A percentile compares a stretch with the other conserved stretches of the same genome.
Conservation (phyloP, 441 rosid species). For the Populus trichocarpa region DNA sequence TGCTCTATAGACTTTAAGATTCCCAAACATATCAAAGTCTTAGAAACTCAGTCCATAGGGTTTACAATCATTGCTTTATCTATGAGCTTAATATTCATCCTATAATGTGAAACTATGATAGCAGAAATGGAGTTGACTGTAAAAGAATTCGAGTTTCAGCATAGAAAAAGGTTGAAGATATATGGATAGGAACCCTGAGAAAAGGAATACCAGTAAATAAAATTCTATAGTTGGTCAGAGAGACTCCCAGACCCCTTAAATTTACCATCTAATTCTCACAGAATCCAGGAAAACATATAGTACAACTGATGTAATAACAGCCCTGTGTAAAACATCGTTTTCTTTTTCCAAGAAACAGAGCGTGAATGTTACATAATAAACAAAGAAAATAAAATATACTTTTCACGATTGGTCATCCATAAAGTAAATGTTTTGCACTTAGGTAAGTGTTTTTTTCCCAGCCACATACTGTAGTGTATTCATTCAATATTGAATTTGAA, state of each 20-base stretch:
- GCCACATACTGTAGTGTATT: not conserved
- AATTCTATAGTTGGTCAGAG: not conserved
- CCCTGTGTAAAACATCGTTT: not conserved
- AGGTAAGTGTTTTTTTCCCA: not conserved
- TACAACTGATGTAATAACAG: not conserved
- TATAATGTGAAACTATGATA: not conserved
- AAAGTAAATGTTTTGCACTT: not conserved
- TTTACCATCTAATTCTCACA: not conserved
- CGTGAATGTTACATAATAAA: not conserved
- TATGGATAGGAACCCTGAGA: not conserved
- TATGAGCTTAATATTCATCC: not conserved
- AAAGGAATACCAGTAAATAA: not conserved
- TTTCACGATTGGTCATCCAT: not conserved
- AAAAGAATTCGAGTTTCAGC: not conserved
- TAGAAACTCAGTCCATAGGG: not conserved
- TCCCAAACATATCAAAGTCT: not conserved
- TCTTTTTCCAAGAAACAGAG: not conserved
- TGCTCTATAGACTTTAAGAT: not conserved
- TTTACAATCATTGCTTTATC: not conserved
- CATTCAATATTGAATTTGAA: not conserved
- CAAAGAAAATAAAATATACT: not conserved
- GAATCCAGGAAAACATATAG: not conserved
- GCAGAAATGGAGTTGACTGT: not conserved
- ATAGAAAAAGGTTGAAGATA: not conserved
- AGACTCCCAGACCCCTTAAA: not conserved